Conservation (phyloP, 2,329 filamentous ascomycete species). For the Ophioceras dolichostomum region DNA sequence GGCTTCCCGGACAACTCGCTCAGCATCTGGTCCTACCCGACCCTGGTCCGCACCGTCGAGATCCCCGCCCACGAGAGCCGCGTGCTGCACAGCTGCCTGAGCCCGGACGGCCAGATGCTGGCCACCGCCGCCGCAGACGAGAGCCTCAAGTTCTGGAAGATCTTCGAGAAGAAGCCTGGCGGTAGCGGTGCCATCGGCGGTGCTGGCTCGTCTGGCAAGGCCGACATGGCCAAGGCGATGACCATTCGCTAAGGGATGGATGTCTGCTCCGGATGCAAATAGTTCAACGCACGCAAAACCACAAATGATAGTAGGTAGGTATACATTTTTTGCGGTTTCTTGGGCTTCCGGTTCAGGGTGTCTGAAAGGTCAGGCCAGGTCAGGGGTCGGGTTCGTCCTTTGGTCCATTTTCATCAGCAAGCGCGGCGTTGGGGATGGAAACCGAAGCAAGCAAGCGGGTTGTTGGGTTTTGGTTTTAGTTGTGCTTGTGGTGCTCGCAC, state of each 20-base stretch:
- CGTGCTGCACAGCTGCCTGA: conserved; percentile 92
- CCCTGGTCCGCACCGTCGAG: conserved; percentile 92
- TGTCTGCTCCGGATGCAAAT: too few species aligned
- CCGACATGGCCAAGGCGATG: conserved; percentile 87
- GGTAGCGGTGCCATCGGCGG: conserved; percentile 50
- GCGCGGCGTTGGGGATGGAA: conserved; percentile 45
- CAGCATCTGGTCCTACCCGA: conserved; percentile 98
- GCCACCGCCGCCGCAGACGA: conserved; percentile 94
- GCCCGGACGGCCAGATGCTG: conserved; percentile 95
- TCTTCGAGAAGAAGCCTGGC: conserved; percentile 97
- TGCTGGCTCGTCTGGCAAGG: conserved; percentile 62
- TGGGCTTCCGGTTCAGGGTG: too few species aligned
- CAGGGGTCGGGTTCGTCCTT: conserved; percentile 14
- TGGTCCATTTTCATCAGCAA: conserved; percentile 26
- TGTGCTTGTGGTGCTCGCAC: too few species aligned
- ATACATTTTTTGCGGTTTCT: neutral
- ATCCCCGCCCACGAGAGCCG: conserved; percentile 95
- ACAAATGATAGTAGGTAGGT: neutral
- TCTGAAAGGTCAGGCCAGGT: too few species aligned
- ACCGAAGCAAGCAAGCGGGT: neutral
- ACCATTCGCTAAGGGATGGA: conserved; percentile 58
- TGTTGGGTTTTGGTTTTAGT: too few species aligned
- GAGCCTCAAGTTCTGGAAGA: conserved; percentile 99
- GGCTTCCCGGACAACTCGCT: conserved; percentile 99
- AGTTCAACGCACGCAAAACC: too few species aligned